Conservation (phyloP, 2,329 filamentous ascomycete genomes). For the Colletotrichum aenigma region DNA sequence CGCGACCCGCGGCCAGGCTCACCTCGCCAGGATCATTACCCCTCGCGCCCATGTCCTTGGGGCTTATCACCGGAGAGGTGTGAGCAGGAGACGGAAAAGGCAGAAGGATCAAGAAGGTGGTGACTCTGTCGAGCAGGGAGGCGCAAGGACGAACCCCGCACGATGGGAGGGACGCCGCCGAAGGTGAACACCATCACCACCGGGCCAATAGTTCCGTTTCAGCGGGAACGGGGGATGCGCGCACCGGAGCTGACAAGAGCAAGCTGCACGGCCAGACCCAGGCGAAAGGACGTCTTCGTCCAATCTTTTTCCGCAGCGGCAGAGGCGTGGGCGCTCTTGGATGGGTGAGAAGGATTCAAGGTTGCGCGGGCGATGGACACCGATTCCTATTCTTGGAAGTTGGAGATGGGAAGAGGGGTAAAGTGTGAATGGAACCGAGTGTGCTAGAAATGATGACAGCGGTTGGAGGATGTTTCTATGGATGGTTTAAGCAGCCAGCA, state of each 20-base stretch:
- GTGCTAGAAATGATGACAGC: background rate
- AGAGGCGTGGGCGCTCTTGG: background rate
- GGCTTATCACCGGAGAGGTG: background rate
- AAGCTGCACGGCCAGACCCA: background rate
- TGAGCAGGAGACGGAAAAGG: background rate
- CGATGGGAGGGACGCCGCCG: background rate
- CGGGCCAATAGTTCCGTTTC: conserved; percentile 15
- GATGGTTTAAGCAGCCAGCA: background rate
- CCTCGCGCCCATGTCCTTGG: background rate
- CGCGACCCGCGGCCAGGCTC: background rate
- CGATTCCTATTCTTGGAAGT: conserved; percentile 8
- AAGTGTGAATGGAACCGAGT: background rate
- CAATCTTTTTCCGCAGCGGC: conserved; percentile 1
- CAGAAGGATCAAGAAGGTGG: background rate
- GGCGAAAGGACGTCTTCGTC: background rate
- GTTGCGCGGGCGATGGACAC: background rate
- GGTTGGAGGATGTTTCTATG: background rate
- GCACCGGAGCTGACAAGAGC: background rate
- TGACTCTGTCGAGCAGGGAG: background rate
- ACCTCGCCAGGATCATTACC: background rate
- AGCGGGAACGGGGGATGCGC: background rate
- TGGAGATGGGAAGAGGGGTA: conserved; percentile 1
- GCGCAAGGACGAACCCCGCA: conserved; percentile 3
- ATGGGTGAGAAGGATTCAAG: background rate
- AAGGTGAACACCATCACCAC: background rate